Evolutionary conservation across 2,329 filamentous ascomycete species (phyloP), one percentile per base, ranked within the genome.

Genomic region (Orbilia quercus): DNA sequence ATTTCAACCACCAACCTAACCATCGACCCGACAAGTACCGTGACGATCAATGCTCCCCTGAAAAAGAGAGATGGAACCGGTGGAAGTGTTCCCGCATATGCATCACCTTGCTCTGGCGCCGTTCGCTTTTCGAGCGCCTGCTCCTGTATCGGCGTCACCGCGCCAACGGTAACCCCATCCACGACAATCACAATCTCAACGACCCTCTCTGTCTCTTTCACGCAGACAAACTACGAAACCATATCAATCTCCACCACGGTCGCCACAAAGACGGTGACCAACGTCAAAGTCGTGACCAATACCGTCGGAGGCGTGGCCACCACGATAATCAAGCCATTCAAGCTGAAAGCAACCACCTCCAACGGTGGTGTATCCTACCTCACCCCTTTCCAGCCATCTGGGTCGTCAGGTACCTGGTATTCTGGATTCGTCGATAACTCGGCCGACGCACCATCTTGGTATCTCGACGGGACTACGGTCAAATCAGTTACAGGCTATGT

Each of bases 151-250:
- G 36, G 47, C 5, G 28, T 64, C 16, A 16, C 5, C 23, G 45
- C 59, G 9, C 59, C 59, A 4, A 54, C 48, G 14, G 50, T 47
- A n/a, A 64, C 59, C 20, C 59, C 48, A 47, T 64, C 59, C 7
- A 64, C 59, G 18, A 64, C 59, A 18, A 11, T 55, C 59, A 64
- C 48, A 22, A 20, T 54, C 23, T 64, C 59, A 11, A 64, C 59
- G 1, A 64, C 59, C 9, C 22, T 64, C 23, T 64, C 59, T 25
- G 54, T 54, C 25, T 64, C 59, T 2, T 45, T 25, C 11, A 23
- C 22, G n/a, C 34, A 64, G 36, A 64, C 59, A 4, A 54, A 22
- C 40, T 31, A n/a, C 48, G 59, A 64, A 20, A 64, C 59, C 2
- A 11, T 14, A 1, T 20, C 50, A n/a, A 16, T 47, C 3, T 55